Percentiles rank a stretch among this genome's conserved stretches.
These are phyloP conservation scores for Orbilia blumenaviensis DNA, from an alignment of 2,329 filamentous ascomycete genomes.

Conservation along the genomic window DNA sequence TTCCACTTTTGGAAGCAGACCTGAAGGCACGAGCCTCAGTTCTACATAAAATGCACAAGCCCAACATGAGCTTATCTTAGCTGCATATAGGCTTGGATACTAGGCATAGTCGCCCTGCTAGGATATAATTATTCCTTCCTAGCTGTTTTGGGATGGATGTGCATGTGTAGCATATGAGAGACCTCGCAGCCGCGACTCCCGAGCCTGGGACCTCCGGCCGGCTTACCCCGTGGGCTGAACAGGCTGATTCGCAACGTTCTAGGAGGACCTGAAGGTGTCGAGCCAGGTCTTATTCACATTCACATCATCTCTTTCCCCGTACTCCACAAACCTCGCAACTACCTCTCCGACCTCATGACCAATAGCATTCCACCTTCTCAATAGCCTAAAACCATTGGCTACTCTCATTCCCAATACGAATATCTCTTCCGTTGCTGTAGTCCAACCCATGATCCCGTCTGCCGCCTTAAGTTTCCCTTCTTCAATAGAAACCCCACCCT, in stretches of 20 bases:
- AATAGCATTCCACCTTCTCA: conserved; percentile 4
- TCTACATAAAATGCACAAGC: not conserved
- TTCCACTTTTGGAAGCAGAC: conserved; percentile 9
- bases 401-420: conserved; percentile 43
- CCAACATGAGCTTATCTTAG: not conserved
- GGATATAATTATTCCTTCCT: not conserved
- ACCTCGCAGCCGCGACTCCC: too few relatives aligned
- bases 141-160: too few relatives aligned
- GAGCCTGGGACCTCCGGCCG: too few relatives aligned
- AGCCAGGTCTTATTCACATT: conserved; percentile 38
- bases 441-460: conserved; percentile 52
- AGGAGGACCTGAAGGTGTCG: conserved; percentile 4
- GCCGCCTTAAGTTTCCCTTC: conserved; percentile 30
- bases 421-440: conserved; percentile 44
- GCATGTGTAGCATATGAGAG: too few relatives aligned
- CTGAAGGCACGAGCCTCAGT: conserved; percentile 12
- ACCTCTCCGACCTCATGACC: not conserved
- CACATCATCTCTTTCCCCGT: conserved; percentile 45
- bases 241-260: not conserved
- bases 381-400: conserved; percentile 29
- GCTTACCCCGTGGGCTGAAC: not conserved
- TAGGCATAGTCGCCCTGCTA: conserved; percentile 7
- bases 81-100: not conserved
- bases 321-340: conserved; percentile 26
- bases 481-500: conserved; percentile 43